phyloP scores from a whole-genome alignment of 2,329 filamentous ascomycete genomes.

The Tolypocladium ophioglossoides region DNA sequence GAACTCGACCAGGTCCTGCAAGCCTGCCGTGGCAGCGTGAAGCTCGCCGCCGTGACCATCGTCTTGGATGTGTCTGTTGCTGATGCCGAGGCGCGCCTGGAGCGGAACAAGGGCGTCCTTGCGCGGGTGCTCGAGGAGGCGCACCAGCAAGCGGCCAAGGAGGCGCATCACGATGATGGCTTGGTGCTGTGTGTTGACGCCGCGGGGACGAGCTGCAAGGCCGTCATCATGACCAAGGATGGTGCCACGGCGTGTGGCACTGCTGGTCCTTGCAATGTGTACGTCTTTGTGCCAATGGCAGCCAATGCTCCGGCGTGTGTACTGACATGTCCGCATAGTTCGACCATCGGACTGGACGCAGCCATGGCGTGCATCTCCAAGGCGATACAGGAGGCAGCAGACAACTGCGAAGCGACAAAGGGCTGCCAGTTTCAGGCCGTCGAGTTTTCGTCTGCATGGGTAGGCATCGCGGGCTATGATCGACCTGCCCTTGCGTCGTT shows the following conservation, averaged over 20 bases:
- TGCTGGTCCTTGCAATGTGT: conserved; percentile 24
- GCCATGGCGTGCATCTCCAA: conserved; percentile 14
- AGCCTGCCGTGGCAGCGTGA: conserved; percentile 6
- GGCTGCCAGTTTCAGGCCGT: conserved; percentile 2
- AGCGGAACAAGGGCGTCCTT: conserved; percentile 7
- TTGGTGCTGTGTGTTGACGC: conserved; percentile 28
- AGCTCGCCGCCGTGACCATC: conserved; percentile 1
- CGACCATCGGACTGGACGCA: conserved; percentile 15
- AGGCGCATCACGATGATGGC: background rate
- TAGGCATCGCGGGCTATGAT: conserved; percentile 29
- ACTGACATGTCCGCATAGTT: conserved; percentile 5
- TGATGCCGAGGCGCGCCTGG: conserved; percentile 9
- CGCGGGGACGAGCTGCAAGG: conserved; percentile 30
- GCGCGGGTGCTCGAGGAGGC: conserved; percentile 7
- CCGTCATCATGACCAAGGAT: conserved; percentile 17
- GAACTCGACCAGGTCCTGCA: conserved; percentile 9
- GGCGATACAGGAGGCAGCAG: conserved; percentile 14
- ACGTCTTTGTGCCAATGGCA: conserved; percentile 4
- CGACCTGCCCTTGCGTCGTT: conserved; percentile 16
- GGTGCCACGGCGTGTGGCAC: conserved; percentile 17
- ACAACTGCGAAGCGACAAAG: conserved; percentile 2
- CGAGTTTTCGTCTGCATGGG: conserved; percentile 21
- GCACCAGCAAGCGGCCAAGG: background rate
- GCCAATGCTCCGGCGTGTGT: background rate
- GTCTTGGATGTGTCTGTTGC: conserved; percentile 4